Evolutionary conservation across 257 asterid genomes (phyloP).

Genomic region (Solanum tacnaense): DNA sequence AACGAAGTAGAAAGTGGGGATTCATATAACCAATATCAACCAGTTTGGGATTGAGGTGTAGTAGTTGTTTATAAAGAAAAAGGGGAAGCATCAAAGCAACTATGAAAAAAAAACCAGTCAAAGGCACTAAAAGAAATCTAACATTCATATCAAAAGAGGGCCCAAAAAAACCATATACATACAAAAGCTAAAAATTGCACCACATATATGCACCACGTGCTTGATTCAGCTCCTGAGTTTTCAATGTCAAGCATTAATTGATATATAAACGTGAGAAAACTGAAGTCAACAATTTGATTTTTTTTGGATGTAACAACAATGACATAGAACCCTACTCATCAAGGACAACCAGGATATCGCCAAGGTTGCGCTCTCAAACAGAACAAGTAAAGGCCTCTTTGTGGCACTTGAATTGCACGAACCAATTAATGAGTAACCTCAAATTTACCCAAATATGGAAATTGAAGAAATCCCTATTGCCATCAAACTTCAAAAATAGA

Average conservation of each 20-base stretch:
- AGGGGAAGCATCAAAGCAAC: background rate
- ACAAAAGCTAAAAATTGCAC: background rate
- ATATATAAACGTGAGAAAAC: background rate
- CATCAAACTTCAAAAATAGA: background rate
- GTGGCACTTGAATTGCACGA: constrained; percentile 14
- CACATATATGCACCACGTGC: background rate
- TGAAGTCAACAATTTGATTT: background rate
- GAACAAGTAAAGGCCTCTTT: constrained; percentile 14
- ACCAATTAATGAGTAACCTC: constrained; percentile 16
- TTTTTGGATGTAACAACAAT: background rate
- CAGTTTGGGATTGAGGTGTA: background rate
- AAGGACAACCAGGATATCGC: constrained; percentile 7
- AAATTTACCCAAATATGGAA: background rate
- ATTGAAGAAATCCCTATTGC: background rate
- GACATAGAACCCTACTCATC: background rate
- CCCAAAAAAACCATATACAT: background rate
- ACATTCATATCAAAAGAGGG: background rate
- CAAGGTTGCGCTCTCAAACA: constrained; percentile 9
- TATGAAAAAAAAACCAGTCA: background rate
- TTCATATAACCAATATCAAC: background rate
- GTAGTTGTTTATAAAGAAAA: background rate
- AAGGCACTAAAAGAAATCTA: background rate
- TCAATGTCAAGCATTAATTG: background rate
- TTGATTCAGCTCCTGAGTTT: background rate
- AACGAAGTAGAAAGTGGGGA: background rate